Percentiles rank a stretch among this genome's conserved stretches.
Conservation (phyloP, 2,329 filamentous ascomycete species). For the Pleoardoris graminearum region DNA sequence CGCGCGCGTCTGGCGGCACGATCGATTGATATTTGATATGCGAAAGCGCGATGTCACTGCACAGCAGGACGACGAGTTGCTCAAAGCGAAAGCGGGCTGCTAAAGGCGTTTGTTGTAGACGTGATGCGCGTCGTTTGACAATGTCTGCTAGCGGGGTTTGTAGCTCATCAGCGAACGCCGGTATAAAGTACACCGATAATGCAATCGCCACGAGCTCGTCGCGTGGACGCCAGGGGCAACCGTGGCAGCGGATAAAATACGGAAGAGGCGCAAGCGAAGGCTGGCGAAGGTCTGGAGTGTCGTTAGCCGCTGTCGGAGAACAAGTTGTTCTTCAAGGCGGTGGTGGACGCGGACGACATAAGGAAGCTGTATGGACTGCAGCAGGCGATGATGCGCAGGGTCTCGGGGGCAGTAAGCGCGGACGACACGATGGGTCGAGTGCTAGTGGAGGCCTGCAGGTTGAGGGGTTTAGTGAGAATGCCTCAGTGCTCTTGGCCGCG, state of each 20-base stretch:
- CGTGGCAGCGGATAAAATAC: slow-evolving; percentile 31
- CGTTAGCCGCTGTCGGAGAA: slow-evolving; percentile 45
- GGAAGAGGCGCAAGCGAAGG: slow-evolving; percentile 27
- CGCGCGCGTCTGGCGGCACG: not conserved
- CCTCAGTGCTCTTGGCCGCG: slow-evolving; percentile 19
- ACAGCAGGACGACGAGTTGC: slow-evolving; percentile 1
- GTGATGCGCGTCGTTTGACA: slow-evolving; percentile 22
- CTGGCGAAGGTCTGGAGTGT: slow-evolving; percentile 20
- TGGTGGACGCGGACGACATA: slow-evolving; percentile 43
- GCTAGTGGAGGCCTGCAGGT: slow-evolving; percentile 15
- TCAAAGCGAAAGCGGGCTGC: not conserved
- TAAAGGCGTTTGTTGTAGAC: slow-evolving; percentile 13
- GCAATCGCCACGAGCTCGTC: slow-evolving; percentile 15
- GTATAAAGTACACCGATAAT: slow-evolving; percentile 6
- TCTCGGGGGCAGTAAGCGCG: slow-evolving; percentile 38
- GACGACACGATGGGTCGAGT: slow-evolving; percentile 33
- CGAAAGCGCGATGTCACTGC: not conserved
- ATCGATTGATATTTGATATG: not conserved
- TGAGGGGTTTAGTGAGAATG: slow-evolving; percentile 12
- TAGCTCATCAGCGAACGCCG: slow-evolving; percentile 20
- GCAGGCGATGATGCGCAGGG: slow-evolving; percentile 19
- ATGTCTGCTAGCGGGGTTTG: slow-evolving; percentile 18
- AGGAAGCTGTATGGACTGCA: slow-evolving; percentile 26
- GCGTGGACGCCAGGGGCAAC: slow-evolving; percentile 13
- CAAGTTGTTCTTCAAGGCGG: slow-evolving; percentile 39